Evolutionary conservation across 2,329 filamentous ascomycete genomes (phyloP), one percentile per base, ranked within the genome.

Genomic region (Pseudocercospora pini-densiflorae): DNA sequence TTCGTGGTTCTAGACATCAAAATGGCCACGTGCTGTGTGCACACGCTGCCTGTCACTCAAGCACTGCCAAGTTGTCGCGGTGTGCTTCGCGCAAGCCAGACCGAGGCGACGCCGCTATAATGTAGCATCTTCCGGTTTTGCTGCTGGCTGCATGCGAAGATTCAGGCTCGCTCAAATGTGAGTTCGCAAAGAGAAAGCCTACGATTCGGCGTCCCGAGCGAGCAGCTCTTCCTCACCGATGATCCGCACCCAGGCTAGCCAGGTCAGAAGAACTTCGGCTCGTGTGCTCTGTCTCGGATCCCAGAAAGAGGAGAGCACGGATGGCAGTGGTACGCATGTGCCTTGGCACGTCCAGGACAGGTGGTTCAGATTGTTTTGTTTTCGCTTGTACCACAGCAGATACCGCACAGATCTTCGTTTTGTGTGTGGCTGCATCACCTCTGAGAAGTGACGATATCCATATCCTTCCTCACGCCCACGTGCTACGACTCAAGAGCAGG

Each of bases 241-340:
- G 21, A 36, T 53, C 47, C 16, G 4, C n/a, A 51, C 29, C 29
- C 21, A 12, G 47, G 1, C 12, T 45, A 45, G 43, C 14, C 43
- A 45, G 43, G 43, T 21, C 43, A 45, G 43, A 16, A 45, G 43
- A 16, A 51, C n/a, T 51, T 19, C 21, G 47, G 47, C 21, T 21
- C n/a, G 47, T 51, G 47, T 51, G 47, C 47, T 51, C 47, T n/a
- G 47, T 51, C 47, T 51, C 47, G 47, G 47, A 24, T 51, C n/a
- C 21, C 10, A 51, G 23, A 51, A 24, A 51, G n/a, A 21, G 19
- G 47, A 51, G 47, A 51, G 47, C n/a, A 51, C 21, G 47, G 19
- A 24, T 51, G 19, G 12, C 5, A 24, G 49, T 12, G 14, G 10
- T 54, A 54, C 51, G 51, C 51, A 54, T 29, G 51, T 54, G 51